These are phyloP conservation scores for Rhizophagus clarus DNA, from an alignment of 192 early-diverging fungal species.

Conservation along the genomic window DNA sequence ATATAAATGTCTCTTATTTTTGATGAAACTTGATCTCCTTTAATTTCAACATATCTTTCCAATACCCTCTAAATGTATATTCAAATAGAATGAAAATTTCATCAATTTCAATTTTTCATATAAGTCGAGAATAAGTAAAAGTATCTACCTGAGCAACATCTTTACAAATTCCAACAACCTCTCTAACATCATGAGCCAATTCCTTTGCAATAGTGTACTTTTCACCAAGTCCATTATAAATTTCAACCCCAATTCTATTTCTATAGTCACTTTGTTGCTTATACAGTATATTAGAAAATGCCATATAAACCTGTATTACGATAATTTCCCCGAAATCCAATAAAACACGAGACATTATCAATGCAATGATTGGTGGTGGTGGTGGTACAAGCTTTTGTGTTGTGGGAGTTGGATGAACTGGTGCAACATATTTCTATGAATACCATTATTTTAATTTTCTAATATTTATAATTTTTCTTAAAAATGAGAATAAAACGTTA, in stretches of 20 bases:
- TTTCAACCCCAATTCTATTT: neutral
- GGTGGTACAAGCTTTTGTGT: conserved; percentile 15
- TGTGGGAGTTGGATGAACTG: neutral
- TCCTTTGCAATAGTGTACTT: neutral
- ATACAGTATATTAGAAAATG: conserved; percentile 15
- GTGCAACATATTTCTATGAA: neutral
- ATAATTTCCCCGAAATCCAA: conserved; percentile 42
- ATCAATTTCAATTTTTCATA: neutral
- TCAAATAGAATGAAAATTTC: neutral
- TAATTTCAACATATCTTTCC: conserved; percentile 16
- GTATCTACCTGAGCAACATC: neutral
- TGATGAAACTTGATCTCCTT: conserved; percentile 7
- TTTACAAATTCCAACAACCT: conserved; percentile 15
- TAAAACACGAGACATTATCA: conserved; percentile 39
- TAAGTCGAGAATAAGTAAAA: neutral
- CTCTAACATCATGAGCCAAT: conserved; percentile 12
- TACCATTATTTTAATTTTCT: neutral
- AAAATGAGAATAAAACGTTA: neutral
- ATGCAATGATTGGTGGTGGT: conserved; percentile 26
- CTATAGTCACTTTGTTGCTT: neutral
- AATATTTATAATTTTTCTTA: too few relatives aligned
- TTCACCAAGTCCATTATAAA: conserved; percentile 6
- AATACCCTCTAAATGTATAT: neutral
- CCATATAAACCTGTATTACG: conserved; percentile 29
- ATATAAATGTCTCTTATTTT: conserved; percentile 5